Base-by-base conservation (phyloP, 768 basidiomycete genomes). In the Basidioascus undulatus region DNA sequence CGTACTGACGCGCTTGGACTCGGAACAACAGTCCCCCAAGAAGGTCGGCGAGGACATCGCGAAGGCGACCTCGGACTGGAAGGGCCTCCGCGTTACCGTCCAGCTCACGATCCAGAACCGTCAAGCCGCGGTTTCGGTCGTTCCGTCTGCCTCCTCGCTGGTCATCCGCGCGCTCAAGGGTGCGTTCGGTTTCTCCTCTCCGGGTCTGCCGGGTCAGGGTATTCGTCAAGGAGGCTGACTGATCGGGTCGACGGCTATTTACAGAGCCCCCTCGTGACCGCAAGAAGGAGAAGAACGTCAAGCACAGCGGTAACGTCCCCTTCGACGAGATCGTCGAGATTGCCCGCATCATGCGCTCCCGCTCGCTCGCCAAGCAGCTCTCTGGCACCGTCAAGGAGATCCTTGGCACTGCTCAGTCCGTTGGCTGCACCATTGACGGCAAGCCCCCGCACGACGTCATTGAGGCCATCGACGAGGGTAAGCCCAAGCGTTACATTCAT, bases 1-100 rank as follows among this genome's bases (percentile, higher is more conserved):
- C n/a, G n/a, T n/a, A n/a, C n/a, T n/a, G n/a, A n/a, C n/a, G n/a
- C n/a, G 30, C 30, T 31, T 10, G 30, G 10, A n/a, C n/a, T n/a
- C n/a, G n/a, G n/a, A n/a, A n/a, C n/a, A n/a, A 40, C 52, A 96
- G 92, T 94, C 92, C 44, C 92, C 92, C 53, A 98, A 98, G 69
- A 96, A 96, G 68, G 92, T 98, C 63, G 92, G 92, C 65, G 92
- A 98, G 82, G 92, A 98, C 65, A 98, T 98, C 59, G 92, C 92
- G 54, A 98, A 98, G 62, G 89, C 89, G 44, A 98, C 92, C 45
- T 71, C 74, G 36, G 76, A 75, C 59, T 98, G 92, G 92, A 98
- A 98, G 65, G 92, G 92, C 66, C 82, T 96, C 58, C 83, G 87
- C 47, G 89, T 98, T 44, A 96, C 92, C 50, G 86, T 96, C 50